These are phyloP conservation scores for Sequoiadendron giganteum DNA, from an alignment of 75 land plant genomes.

Conservation along the genomic window DNA sequence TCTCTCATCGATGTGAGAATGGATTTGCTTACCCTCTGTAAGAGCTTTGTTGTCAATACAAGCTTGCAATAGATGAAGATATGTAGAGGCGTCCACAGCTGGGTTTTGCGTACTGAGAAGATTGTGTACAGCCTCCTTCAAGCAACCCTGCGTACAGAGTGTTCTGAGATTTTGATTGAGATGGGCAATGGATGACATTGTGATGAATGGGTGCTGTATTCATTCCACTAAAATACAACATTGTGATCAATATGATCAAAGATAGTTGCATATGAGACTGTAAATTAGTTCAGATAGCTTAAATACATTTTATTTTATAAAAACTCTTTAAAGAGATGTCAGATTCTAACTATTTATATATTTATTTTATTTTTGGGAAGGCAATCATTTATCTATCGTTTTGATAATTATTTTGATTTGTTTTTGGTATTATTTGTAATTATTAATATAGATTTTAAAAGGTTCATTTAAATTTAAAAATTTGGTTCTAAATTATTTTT, in stretches of 20 bases:
- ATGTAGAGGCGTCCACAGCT: background rate
- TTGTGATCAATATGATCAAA: background rate
- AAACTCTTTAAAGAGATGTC: no score
- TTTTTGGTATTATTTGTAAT: no score
- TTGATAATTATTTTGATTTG: no score
- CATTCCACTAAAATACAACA: background rate
- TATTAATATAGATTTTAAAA: no score
- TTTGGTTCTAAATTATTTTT: no score
- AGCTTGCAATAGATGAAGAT: background rate
- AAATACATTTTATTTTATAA: no score
- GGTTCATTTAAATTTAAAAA: no score
- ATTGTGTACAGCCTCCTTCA: background rate
- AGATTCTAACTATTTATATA: no score
- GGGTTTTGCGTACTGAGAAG: background rate
- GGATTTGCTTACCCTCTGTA: constrained; percentile 2
- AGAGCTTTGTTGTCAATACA: background rate
- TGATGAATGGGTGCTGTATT: background rate
- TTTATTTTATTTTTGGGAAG: no score
- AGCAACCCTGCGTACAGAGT: background rate
- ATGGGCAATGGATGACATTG: background rate
- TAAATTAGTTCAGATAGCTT: no score
- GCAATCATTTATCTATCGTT: no score
- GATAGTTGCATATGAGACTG: background rate
- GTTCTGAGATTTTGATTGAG: background rate
- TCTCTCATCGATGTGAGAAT: background rate